Base-by-base conservation (phyloP, 202 grass and related monocot genomes). In the Hordeum pubiflorum region DNA sequence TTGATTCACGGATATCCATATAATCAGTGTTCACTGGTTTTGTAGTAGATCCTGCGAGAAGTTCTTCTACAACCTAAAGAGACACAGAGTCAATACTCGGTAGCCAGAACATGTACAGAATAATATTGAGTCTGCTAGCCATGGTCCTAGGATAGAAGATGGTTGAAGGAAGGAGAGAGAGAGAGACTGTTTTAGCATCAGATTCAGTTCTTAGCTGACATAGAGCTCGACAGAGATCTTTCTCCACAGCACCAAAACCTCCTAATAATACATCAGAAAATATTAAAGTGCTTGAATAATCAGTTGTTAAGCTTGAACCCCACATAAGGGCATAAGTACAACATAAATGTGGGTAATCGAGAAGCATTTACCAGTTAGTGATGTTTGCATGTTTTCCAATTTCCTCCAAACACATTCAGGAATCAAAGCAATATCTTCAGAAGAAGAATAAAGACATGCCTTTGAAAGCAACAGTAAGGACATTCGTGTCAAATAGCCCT, bases 321-420 rank as follows among this genome's bases (percentile, higher is more conserved):
- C 59, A 27, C 59, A 62, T 15, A 31, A 31, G 62, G 15, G 72
- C 33, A 84, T 10, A 77, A 7, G 18, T 18, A 76, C 50, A 69
- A 29, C 17, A 34, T 6, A 61, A 82, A 76, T 37, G 41, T 50
- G 34, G 6, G 84, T 65, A 48, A 46, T 62, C 27, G 26, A 32
- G 63, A 55, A 86, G 24, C n/a, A 73, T 50, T 77, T 87, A 94
- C 94, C 91, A 76, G 78, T 81, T 75, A 68, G 72, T 77, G 91
- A 92, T 37, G 75, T 72, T 62, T 89, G 86, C 91, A 97, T 94
- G 65, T 67, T 91, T 76, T 97, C 89, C 86, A 97, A 65, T 68
- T 91, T 92, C 77, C 79, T 87, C 94, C 94, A 97, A 86, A 97
- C 91, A 89, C 70, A 78, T 79, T 94, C 89, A 89, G 94, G 94